Conservation (phyloP, 768 basidiomycete species). For the Collybiopsis luxurians region DNA sequence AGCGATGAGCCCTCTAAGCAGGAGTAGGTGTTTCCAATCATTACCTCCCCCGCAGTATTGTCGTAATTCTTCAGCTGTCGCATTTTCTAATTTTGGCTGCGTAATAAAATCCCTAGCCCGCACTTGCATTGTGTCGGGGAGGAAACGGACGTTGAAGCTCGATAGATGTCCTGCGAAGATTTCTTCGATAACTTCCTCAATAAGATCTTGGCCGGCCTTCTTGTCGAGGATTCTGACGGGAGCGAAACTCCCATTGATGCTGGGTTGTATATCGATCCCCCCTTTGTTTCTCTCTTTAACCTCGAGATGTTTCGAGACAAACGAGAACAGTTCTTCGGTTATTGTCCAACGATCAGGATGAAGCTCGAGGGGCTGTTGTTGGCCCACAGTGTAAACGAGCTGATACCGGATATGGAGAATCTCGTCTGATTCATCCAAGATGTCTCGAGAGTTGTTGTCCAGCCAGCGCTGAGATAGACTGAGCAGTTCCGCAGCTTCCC, state of each 20-base stretch:
- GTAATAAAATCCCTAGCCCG: conserved; percentile 23
- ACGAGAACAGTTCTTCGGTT: conserved; percentile 34
- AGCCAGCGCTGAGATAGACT: too few species aligned
- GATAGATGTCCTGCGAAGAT: conserved; percentile 18
- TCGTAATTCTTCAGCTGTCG: conserved; percentile 11
- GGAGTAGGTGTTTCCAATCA: conserved; percentile 37
- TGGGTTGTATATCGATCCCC: conserved; percentile 17
- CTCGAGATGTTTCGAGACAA: conserved; percentile 17
- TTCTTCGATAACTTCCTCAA: conserved; percentile 14
- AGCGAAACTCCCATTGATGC: conserved; percentile 4
- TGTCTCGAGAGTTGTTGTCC: conserved; percentile 26
- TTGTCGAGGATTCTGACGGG: conserved; percentile 16
- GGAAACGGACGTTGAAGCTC: conserved; percentile 14
- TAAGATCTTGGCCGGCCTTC: conserved; percentile 14
- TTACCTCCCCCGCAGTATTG: conserved; percentile 12
- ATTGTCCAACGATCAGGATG: conserved; percentile 41
- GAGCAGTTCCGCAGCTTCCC: too few species aligned
- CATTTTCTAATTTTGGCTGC: neutral
- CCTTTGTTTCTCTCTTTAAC: conserved; percentile 11
- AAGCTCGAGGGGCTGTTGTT: conserved; percentile 32
- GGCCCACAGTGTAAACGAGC: conserved; percentile 43
- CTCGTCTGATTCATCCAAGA: conserved; percentile 48
- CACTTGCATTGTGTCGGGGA: conserved; percentile 2
- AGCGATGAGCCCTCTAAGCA: conserved; percentile 44
- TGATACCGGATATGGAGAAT: conserved; percentile 46